Evolutionary conservation across 768 basidiomycete genomes (phyloP), one percentile per base, ranked within the genome.

Genomic region (Phylloporus rhodoxanthus): DNA sequence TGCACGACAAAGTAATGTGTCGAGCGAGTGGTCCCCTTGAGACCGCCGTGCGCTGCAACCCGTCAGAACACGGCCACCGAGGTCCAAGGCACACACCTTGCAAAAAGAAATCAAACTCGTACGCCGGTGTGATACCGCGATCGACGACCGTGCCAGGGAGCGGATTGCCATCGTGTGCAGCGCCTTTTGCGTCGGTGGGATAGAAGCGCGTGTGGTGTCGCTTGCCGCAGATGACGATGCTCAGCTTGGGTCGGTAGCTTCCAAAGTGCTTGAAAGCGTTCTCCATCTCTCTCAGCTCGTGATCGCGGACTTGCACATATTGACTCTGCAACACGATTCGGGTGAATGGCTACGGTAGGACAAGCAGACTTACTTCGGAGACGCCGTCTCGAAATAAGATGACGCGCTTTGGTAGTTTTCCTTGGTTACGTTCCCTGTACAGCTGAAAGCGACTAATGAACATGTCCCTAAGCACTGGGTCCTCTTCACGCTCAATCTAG

Each of bases 361-460:
- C n/a, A 3, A 20, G 37, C 13, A 40, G 15, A 49, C 69, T 20
- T 38, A 85, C 87, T 70, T 90, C 87, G 1, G 87, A 88, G 13
- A 91, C 87, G 33, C 89, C 89, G 60, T 91, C 90, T 2, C 78
- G 71, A 54, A 74, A 80, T 5, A 80, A 66, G 23, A 80, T 55
- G 8, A 80, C 65, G 2, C 77, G 72, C 14, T 64, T 32, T 1
- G 78, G 78, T 3, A 80, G 59, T 19, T 38, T 32, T 4, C 66
- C 67, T 1, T 57, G 59, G 53, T 70, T 74, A 43, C 47, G 67
- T 6, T 43, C 47, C 42, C 58, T 56, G 67, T 69, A 81, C 2
- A 69, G 54, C 25, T 66, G 47, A 21, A 80, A 62, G 14, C 78
- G 69, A 47, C 74, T 75, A 3, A 70, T 59, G 63, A 81, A 75